Conservation (phyloP, 1,139 yeast species). For the Candida dubliniensis region DNA sequence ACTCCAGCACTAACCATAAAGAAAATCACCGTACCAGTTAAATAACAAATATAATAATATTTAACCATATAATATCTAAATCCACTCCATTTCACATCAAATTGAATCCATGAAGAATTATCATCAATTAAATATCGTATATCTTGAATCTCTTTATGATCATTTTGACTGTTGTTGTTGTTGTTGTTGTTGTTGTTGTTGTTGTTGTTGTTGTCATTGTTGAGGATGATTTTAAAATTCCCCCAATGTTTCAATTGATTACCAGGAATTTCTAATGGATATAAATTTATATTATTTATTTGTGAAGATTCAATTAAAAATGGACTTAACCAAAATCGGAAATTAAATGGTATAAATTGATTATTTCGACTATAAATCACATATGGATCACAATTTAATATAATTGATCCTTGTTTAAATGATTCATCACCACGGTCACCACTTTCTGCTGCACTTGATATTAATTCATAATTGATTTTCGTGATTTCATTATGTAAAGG, state of each 20-base stretch:
- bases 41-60: constrained; percentile 47
- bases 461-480: constrained; percentile 7
- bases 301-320: constrained; percentile 14
- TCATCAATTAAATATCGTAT: constrained; percentile 12
- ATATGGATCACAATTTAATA: constrained; percentile 34
- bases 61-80: constrained; percentile 55
- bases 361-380: constrained; percentile 31
- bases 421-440: not conserved
- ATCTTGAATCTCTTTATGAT: no score
- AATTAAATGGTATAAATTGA: constrained; percentile 34
- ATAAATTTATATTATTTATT: constrained; percentile 19
- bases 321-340: constrained; percentile 42
- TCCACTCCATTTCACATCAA: constrained; percentile 50
- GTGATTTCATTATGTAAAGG: not conserved
- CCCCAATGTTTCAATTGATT: constrained; percentile 3
- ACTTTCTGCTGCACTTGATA: not conserved
- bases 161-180: no score
- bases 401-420: constrained; percentile 15
- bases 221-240: constrained; percentile 5
- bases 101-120: constrained; percentile 16
- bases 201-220: constrained; percentile 1
- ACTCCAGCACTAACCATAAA: constrained; percentile 44
- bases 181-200: no score
- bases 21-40: constrained; percentile 49
- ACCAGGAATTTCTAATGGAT: constrained; percentile 14